These are phyloP conservation scores for Elsinoe batatas DNA, from an alignment of 2,329 filamentous ascomycete genomes.

Conservation along the genomic window DNA sequence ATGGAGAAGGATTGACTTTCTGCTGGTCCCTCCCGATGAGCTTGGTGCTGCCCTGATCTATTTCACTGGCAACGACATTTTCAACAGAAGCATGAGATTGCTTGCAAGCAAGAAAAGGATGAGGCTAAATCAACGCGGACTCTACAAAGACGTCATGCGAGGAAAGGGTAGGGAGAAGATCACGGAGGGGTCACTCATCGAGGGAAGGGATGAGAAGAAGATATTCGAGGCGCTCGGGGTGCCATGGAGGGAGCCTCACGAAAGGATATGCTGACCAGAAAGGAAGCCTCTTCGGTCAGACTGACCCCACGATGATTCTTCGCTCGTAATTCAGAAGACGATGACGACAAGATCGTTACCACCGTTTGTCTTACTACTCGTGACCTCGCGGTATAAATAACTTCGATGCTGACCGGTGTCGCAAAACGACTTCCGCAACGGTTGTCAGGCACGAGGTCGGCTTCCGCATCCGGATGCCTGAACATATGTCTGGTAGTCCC, in stretches of 20 bases:
- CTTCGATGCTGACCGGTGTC: background rate
- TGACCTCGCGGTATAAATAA: background rate
- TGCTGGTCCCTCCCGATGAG: slow-evolving; percentile 70
- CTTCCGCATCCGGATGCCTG: background rate
- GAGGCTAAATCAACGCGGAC: slow-evolving; percentile 72
- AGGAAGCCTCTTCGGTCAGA: too few relatives aligned
- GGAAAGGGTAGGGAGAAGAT: slow-evolving; percentile 49
- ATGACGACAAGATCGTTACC: too few relatives aligned
- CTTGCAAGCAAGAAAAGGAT: slow-evolving; percentile 72
- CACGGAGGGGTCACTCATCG: slow-evolving; percentile 59
- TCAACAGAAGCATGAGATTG: slow-evolving; percentile 77
- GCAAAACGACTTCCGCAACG: background rate
- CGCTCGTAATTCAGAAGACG: too few relatives aligned
- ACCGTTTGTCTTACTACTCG: too few relatives aligned
- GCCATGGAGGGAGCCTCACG: slow-evolving; percentile 69
- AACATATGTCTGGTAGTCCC: too few relatives aligned
- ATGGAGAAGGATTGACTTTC: slow-evolving; percentile 77
- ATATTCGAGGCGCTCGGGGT: slow-evolving; percentile 78
- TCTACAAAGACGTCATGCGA: slow-evolving; percentile 62
- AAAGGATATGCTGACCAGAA: slow-evolving; percentile 56
- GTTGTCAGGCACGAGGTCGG: background rate
- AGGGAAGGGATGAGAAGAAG: slow-evolving; percentile 62
- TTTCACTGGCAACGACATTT: slow-evolving; percentile 91
- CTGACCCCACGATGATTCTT: too few relatives aligned
- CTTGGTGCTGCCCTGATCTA: slow-evolving; percentile 83